Percentiles rank a stretch among this genome's conserved stretches.
Conservation (phyloP, 2,329 filamentous ascomycete genomes). For the Knoxdaviesia capensis region DNA sequence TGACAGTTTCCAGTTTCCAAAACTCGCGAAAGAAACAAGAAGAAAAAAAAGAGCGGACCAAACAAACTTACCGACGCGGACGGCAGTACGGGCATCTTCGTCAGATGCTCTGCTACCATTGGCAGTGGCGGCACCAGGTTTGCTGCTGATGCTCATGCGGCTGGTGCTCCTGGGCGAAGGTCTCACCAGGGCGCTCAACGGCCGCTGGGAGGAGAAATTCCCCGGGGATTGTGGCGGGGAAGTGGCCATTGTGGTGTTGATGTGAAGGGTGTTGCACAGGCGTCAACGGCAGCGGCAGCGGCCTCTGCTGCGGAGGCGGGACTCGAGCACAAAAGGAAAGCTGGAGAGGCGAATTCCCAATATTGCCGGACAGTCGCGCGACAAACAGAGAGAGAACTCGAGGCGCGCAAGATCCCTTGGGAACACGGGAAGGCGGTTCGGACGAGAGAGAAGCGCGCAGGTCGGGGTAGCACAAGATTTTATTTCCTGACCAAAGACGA, state of each 20-base stretch:
- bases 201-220: slow-evolving; percentile 38
- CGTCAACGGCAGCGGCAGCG: too few relatives aligned
- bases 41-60: neutral
- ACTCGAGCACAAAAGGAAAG: too few relatives aligned
- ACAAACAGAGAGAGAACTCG: too few relatives aligned
- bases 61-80: slow-evolving; percentile 74
- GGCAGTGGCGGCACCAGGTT: slow-evolving; percentile 28
- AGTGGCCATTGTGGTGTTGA: slow-evolving; percentile 34
- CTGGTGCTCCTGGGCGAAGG: slow-evolving; percentile 56
- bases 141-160: slow-evolving; percentile 69
- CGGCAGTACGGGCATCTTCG: slow-evolving; percentile 74
- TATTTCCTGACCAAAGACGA: too few relatives aligned
- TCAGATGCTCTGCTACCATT: slow-evolving; percentile 69
- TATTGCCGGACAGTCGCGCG: too few relatives aligned
- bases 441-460: too few relatives aligned
- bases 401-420: too few relatives aligned
- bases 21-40: neutral
- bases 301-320: too few relatives aligned
- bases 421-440: too few relatives aligned
- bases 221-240: slow-evolving; percentile 51
- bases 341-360: too few relatives aligned
- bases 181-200: slow-evolving; percentile 64
- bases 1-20: neutral
- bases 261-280: too few relatives aligned
- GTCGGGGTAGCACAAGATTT: too few relatives aligned